Evolutionary conservation across 192 early-diverging fungal genomes (phyloP).

Genomic region (Podila minutissima): DNA sequence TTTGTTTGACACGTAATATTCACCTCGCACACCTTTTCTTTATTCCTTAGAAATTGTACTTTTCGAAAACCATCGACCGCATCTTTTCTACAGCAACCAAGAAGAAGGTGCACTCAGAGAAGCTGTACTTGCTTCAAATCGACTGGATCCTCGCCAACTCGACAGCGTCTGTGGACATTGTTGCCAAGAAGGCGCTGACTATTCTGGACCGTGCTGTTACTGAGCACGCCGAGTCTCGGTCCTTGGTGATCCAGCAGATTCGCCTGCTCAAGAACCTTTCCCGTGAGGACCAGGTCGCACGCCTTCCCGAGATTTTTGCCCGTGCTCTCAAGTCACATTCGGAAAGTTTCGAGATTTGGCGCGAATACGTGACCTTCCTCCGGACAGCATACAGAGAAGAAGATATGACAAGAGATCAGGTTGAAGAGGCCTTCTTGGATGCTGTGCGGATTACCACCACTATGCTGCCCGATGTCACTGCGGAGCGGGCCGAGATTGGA

Average conservation of each 20-base stretch:
- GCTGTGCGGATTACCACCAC: slow-evolving; percentile 59
- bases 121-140: slow-evolving; percentile 65
- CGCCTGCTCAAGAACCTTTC: slow-evolving; percentile 28
- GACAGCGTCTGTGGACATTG: slow-evolving; percentile 40
- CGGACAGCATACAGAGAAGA: slow-evolving; percentile 50
- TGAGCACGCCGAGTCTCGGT: slow-evolving; percentile 22
- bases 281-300: slow-evolving; percentile 31
- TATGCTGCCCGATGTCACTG: slow-evolving; percentile 58
- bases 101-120: slow-evolving; percentile 50
- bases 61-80: slow-evolving; percentile 64
- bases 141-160: slow-evolving; percentile 50
- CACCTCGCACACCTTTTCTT: not conserved
- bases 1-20: slow-evolving; percentile 2
- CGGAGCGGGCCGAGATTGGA: slow-evolving; percentile 56
- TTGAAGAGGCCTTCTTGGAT: slow-evolving; percentile 55
- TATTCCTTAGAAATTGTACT: slow-evolving; percentile 61
- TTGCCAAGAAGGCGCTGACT: slow-evolving; percentile 50
- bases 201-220: slow-evolving; percentile 56
- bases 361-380: slow-evolving; percentile 56
- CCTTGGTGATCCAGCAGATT: slow-evolving; percentile 28
- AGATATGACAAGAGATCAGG: slow-evolving; percentile 30
- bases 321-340: slow-evolving; percentile 49
- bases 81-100: slow-evolving; percentile 61
- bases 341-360: slow-evolving; percentile 59
- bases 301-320: slow-evolving; percentile 48